Evolutionary conservation across 495 filamentous ascomycete genomes (phyloP), one percentile per base, ranked within the genome.

Genomic region (Tricharina praecox): DNA sequence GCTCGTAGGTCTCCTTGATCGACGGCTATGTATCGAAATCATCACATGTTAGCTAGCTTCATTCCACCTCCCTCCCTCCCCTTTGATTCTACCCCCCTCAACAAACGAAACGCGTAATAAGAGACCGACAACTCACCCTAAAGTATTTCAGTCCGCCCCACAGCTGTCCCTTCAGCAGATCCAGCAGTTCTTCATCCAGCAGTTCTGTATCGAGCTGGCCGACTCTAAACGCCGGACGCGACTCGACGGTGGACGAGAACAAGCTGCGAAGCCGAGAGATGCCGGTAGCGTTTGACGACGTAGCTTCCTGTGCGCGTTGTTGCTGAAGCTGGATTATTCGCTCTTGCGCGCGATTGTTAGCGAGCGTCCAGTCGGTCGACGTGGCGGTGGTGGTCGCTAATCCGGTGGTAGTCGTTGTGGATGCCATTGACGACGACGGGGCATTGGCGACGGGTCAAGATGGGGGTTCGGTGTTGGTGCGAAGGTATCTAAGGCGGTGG

Each of bases 191-290:
- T 59, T 95, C 86, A 62, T 99, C 90, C 33, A 99, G 67, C 25
- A 99, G 66, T 60, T 96, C 92, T 20, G 90, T 87, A 63, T 99
- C 90, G 21, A 99, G 82, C 68, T 99, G 90, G 4, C 88, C 86
- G 9, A 99, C 92, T 33, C 90, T 77, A 61, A 93, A 94, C 8
- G 82, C 81, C 5, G 90, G 92, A 16, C 73, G 67, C 18, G 79
- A 87, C 20, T 83, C 83, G 50, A 85, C 81, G 42, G 79, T 53
- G 46, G 72, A n/a, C 76, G 78, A 23, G 70, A 60, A 42, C 23
- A 61, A 47, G 21, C 25, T 20, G 20, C 45, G 24, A 32, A 58
- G 24, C 20, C 45, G 55, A 19, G 45, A 51, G 23, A 18, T 32
- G 37, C 21, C 24, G 23, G 25, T 30, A 5, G 42, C 18, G n/a